Conservation (phyloP, 805 yeast species). For the Saccharomycopsis sp. region DNA sequence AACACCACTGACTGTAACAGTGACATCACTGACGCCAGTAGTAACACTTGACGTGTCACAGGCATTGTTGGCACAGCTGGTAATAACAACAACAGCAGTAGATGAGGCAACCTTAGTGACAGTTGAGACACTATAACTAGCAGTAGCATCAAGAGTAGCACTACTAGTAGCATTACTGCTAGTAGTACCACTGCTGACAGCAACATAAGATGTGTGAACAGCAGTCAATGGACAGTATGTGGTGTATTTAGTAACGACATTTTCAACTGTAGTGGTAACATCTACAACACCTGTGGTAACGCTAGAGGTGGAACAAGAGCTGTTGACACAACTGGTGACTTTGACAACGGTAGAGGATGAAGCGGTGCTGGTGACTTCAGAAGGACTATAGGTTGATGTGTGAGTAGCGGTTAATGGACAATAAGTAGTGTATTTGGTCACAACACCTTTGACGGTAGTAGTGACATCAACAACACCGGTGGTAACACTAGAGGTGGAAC, state of each 20-base stretch:
- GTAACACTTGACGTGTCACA: slow-evolving; percentile 21
- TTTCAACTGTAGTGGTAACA: slow-evolving; percentile 17
- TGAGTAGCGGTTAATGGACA: slow-evolving; percentile 18
- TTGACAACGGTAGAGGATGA: slow-evolving; percentile 9
- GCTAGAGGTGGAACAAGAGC: slow-evolving; percentile 20
- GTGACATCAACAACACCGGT: slow-evolving; percentile 21
- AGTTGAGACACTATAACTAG: slow-evolving; percentile 25
- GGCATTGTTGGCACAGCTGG: slow-evolving; percentile 11
- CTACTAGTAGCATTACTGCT: neutral
- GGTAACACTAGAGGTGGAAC: slow-evolving; percentile 15
- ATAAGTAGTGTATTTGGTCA: slow-evolving; percentile 18
- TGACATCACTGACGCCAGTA: slow-evolving; percentile 19
- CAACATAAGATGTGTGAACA: slow-evolving; percentile 30
- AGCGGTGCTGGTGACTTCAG: neutral
- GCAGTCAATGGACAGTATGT: slow-evolving; percentile 20
- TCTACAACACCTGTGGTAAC: slow-evolving; percentile 17
- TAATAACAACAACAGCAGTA: neutral
- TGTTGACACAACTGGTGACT: slow-evolving; percentile 23
- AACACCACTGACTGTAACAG: slow-evolving; percentile 21
- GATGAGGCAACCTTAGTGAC: neutral
- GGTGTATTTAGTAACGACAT: slow-evolving; percentile 17
- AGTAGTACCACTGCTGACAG: slow-evolving; percentile 31
- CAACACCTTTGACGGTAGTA: slow-evolving; percentile 14
- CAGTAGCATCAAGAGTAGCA: slow-evolving; percentile 29
- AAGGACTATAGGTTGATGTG: slow-evolving; percentile 29